These are phyloP conservation scores for Lasiodiplodia hormozganensis DNA, from an alignment of 2,329 filamentous ascomycete genomes.

Conservation along the genomic window DNA sequence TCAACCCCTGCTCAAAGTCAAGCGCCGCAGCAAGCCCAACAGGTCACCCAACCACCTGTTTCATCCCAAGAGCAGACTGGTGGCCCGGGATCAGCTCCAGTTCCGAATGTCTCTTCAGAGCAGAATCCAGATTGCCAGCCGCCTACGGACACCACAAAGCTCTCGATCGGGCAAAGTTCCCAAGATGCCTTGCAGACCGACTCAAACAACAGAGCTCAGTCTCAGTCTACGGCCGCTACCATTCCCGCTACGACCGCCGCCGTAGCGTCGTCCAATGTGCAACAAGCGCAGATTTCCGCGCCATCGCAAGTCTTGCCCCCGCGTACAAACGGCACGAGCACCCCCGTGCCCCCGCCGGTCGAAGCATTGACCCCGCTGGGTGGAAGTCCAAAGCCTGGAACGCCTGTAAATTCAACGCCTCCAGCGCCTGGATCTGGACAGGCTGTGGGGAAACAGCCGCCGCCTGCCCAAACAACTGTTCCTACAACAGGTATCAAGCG, in stretches of 20 bases:
- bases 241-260: not conserved
- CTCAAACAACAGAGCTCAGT: not conserved
- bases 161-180: not conserved
- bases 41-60: not conserved
- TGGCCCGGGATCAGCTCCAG: not conserved
- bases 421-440: not conserved
- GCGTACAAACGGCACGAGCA: constrained; percentile 22
- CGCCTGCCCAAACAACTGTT: not conserved
- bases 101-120: not conserved
- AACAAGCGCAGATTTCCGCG: not conserved
- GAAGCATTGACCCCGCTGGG: constrained; percentile 27
- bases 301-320: constrained; percentile 5
- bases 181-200: not conserved
- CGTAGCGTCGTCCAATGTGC: not conserved
- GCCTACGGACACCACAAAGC: not conserved
- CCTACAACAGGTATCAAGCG: constrained; percentile 9
- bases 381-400: constrained; percentile 18
- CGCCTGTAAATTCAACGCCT: constrained; percentile 13
- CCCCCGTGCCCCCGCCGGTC: constrained; percentile 24
- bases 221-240: not conserved
- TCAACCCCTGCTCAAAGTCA: not conserved
- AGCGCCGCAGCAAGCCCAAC: not conserved
- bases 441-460: constrained; percentile 10
- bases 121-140: not conserved
- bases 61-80: not conserved